Conservation (phyloP, 495 filamentous ascomycete genomes). For the Daldinia childiae region DNA sequence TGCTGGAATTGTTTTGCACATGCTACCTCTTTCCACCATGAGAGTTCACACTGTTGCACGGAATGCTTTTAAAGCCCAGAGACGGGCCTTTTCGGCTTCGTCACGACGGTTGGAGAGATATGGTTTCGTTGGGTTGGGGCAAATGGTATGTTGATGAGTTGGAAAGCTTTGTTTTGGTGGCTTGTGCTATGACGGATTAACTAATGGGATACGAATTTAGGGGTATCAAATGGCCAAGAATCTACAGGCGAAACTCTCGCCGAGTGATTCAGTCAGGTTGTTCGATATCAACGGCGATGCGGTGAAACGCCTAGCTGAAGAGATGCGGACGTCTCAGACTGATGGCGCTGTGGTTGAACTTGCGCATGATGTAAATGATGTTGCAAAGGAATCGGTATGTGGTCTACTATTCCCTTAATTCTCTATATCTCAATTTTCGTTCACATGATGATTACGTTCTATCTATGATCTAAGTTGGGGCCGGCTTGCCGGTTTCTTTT, state of each 20-base stretch:
- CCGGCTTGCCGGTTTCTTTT: conserved; percentile 48
- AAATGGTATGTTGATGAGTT: conserved; percentile 74
- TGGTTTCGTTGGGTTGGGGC: conserved; percentile 87
- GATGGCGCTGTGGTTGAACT: conserved; percentile 65
- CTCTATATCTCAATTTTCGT: not conserved
- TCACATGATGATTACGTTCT: conserved; percentile 66
- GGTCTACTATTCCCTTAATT: conserved; percentile 2
- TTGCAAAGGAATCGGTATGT: conserved; percentile 80
- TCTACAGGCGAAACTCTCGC: conserved; percentile 77
- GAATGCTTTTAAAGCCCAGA: conserved; percentile 44
- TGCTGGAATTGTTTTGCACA: not conserved
- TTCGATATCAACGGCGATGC: conserved; percentile 78
- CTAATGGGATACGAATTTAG: conserved; percentile 38
- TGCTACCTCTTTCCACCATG: conserved; percentile 39
- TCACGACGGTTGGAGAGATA: conserved; percentile 67
- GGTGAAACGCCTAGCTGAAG: conserved; percentile 66
- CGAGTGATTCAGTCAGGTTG: conserved; percentile 71
- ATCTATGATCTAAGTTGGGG: conserved; percentile 70
- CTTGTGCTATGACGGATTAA: conserved; percentile 4
- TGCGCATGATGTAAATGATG: conserved; percentile 65
- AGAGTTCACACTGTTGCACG: conserved; percentile 44
- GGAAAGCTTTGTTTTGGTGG: not conserved
- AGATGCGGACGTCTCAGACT: conserved; percentile 61
- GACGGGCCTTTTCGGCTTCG: conserved; percentile 66
- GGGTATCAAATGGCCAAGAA: conserved; percentile 92